Evolutionary conservation across 2,329 filamentous ascomycete species (phyloP), one percentile per base, ranked within the genome.

Genomic region (Eutypella sp.): DNA sequence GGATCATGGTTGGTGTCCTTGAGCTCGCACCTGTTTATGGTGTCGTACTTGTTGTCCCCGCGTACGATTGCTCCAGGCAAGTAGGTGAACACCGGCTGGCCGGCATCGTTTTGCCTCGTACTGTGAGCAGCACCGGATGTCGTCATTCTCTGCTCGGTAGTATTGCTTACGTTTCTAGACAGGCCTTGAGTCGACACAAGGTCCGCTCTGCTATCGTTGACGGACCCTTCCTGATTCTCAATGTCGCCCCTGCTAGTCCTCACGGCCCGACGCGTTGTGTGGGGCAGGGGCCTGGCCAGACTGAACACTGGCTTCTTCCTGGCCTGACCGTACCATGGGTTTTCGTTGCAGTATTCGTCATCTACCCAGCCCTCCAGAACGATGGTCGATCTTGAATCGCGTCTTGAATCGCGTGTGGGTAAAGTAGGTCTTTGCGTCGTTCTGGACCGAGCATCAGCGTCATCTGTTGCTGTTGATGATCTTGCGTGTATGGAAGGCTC

Each of bases 271-370:
- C 56, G 54, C 1, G 50, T 47, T 4, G 34, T 48, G 15, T 51
- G 57, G 2, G 57, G 57, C 6, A 60, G 41, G 9, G 57, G 56
- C 33, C 45, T 43, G 2, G 55, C 57, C n/a, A 60, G 39, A 40
- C 57, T 59, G 45, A 57, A 60, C 11, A 57, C 40, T 9, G 53
- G 54, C 39, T 53, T 54, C 16, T 46, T 41, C 11, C 46, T 49
- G 6, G 29, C 36, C 24, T 54, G 46, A 9, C 48, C 50, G 37
- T 59, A 47, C 57, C 56, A 60, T 2, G 57, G 57, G 42, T 60
- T 60, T 7, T 47, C 42, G 10, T 53, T 47, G n/a, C 49, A 49
- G 25, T 59, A 57, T 10, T 48, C 53, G 2, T 53, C 47, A 23
- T 56, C 53, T 11, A 56, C 44, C 53, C 53, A 56, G 1, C 36